Base-by-base conservation (phyloP, 1,284 basidiomycete species). In the Thecaphora frezii region DNA sequence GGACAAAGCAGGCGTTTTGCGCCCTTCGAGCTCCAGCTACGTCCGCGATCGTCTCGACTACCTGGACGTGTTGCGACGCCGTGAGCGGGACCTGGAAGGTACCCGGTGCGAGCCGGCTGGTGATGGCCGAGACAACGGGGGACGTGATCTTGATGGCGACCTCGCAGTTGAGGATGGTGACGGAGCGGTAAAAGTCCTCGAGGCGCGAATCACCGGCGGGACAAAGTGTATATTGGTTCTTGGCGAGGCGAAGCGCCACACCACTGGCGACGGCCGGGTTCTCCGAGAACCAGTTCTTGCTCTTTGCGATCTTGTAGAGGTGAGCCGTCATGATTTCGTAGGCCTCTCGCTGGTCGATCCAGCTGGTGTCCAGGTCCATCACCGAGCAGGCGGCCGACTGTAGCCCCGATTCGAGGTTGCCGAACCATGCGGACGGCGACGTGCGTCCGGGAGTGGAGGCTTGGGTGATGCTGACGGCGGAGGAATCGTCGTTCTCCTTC, bases 1-100 rank as follows among this genome's bases (percentile, higher is more conserved):
- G 85, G 56, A 91, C 84, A 79, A 91, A 91, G 21, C 89, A 89
- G n/a, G 86, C 89, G 59, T 88, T 88, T 71, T 91, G 89, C 66
- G 90, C 88, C 79, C 89, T 89, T 73, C 90, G 85, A 1, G 88
- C 89, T 22, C 83, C 82, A 5, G 86, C 85, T 4, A 91, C 82
- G 59, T 85, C 82, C 43, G 78, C 74, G 73, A 90, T 86, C 23
- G 82, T 84, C 52, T 88, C 56, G 44, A 69, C 48, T 23, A 63
- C 58, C 39, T 72, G 69, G 19, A 72, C 46, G 47, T 64, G 58
- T 36, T 70, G 55, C 1, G 55, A 58, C 5, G 70, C n/a, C 3
- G 64, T 62, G 46, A 72, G 53, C 7, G 64, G 66, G 1, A 72
- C 54, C 50, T 71, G 58, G 21, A 36, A 39, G 12, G 70, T 62